Evolutionary conservation across 345 rosid species (phyloP).

Genomic region (Linum lewisii): DNA sequence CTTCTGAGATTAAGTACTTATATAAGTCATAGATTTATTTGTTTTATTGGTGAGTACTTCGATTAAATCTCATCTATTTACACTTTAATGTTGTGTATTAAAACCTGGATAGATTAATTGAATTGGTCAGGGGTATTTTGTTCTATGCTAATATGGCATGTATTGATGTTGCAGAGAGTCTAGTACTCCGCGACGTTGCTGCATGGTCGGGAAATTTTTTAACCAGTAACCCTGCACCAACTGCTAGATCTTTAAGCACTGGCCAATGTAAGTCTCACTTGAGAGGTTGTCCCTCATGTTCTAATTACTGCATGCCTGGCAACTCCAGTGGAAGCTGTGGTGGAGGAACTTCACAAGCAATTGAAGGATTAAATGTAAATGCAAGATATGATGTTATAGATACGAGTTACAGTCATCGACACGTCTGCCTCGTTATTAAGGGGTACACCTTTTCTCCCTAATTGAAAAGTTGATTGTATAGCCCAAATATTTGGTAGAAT

Average conservation of each 20-base stretch:
- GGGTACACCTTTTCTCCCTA: constrained; percentile 33
- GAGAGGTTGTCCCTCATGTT: constrained; percentile 26
- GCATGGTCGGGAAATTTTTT: constrained; percentile 23
- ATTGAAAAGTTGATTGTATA: background rate
- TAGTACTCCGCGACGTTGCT: constrained; percentile 32
- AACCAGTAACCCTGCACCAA: constrained; percentile 13
- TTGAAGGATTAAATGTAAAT: constrained; percentile 29
- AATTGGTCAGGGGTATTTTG: background rate
- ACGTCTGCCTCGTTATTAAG: constrained; percentile 30
- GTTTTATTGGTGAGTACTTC: constrained; percentile 39
- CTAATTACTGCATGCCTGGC: constrained; percentile 11
- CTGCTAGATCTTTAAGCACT: constrained; percentile 24
- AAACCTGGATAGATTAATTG: background rate
- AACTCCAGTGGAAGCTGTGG: constrained; percentile 16
- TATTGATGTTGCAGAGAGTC: constrained; percentile 37
- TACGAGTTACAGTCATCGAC: constrained; percentile 19
- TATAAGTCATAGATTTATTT: constrained; percentile 24
- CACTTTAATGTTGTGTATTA: background rate
- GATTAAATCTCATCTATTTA: background rate
- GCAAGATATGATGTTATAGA: constrained; percentile 15
- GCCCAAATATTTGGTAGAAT: constrained; percentile 22
- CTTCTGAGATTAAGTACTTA: constrained; percentile 31
- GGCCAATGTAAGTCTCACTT: constrained; percentile 16
- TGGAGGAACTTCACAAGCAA: constrained; percentile 15
- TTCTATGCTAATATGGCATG: background rate